Evolutionary conservation across 1,139 yeast species (phyloP).

Genomic region (Scheffersomyces stambukii): DNA sequence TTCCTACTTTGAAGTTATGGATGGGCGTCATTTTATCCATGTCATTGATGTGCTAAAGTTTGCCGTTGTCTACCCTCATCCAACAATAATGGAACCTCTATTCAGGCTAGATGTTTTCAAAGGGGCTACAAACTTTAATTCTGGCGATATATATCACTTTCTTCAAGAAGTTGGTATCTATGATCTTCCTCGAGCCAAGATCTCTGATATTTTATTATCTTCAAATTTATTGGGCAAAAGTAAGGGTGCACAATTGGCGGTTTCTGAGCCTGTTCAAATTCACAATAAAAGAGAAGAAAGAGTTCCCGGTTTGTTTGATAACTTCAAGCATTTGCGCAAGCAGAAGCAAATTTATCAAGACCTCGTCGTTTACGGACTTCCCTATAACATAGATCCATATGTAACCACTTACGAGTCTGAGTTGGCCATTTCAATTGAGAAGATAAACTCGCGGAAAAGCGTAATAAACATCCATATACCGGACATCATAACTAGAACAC

Average conservation of each 20-base stretch:
- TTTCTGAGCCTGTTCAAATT: too few relatives aligned
- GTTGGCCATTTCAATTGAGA: constrained; percentile 30
- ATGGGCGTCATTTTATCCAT: constrained; percentile 22
- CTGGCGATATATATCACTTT: constrained; percentile 14
- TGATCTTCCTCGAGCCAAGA: constrained; percentile 8
- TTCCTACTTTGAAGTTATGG: constrained; percentile 29
- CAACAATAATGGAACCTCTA: constrained; percentile 14
- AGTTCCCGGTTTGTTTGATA: too few relatives aligned
- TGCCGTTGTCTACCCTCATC: constrained; percentile 33
- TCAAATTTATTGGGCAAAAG: too few relatives aligned
- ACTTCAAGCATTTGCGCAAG: constrained; percentile 25
- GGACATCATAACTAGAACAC: constrained; percentile 30
- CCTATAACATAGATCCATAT: constrained; percentile 7
- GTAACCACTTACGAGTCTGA: background rate
- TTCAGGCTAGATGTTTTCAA: constrained; percentile 15
- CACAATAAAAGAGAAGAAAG: too few relatives aligned
- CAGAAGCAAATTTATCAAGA: constrained; percentile 22
- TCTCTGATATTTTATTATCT: constrained; percentile 31
- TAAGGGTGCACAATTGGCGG: too few relatives aligned
- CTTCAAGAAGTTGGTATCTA: constrained; percentile 24
- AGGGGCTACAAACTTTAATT: constrained; percentile 8
- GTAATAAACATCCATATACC: constrained; percentile 42
- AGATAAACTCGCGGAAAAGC: constrained; percentile 27
- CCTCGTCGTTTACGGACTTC: constrained; percentile 27
- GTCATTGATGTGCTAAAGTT: constrained; percentile 29